phyloP scores from a whole-genome alignment of 768 basidiomycete species.

The Russula abietina region DNA sequence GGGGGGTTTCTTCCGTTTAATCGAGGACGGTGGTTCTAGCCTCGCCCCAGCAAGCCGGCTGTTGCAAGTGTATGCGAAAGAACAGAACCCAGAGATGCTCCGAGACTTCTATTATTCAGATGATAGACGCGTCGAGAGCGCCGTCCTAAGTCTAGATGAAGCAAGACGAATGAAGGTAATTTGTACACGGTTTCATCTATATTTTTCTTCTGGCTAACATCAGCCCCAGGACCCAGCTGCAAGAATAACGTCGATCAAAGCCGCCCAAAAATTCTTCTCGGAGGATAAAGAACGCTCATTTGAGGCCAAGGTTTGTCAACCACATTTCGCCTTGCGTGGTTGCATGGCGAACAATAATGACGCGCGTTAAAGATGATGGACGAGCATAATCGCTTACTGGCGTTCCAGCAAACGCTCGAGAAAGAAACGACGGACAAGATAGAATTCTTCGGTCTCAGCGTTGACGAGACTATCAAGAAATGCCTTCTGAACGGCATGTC shows the following conservation, averaged over 20 bases:
- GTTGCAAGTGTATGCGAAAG: conserved; percentile 83
- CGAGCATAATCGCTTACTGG: conserved; percentile 70
- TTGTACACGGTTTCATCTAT: background rate
- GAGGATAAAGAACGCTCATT: conserved; percentile 90
- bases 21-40: conserved; percentile 81
- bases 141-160: conserved; percentile 82
- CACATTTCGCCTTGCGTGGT: background rate
- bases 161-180: conserved; percentile 59
- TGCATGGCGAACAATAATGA: background rate
- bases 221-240: conserved; percentile 60
- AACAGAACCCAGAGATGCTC: conserved; percentile 87
- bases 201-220: background rate
- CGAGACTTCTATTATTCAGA: conserved; percentile 98
- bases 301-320: conserved; percentile 73
- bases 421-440: conserved; percentile 77
- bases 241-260: conserved; percentile 64
- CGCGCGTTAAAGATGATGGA: conserved; percentile 73
- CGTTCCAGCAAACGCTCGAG: conserved; percentile 81
- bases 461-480: conserved; percentile 79
- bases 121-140: conserved; percentile 90
- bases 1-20: conserved; percentile 89
- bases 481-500: conserved; percentile 74
- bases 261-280: conserved; percentile 87
- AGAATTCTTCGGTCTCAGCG: conserved; percentile 72
- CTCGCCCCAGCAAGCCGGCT: conserved; percentile 72